Percentiles rank a stretch among this genome's conserved stretches.
These are phyloP conservation scores for Fraxinus platypoda DNA, from an alignment of 305 asterid species.

Conservation along the genomic window DNA sequence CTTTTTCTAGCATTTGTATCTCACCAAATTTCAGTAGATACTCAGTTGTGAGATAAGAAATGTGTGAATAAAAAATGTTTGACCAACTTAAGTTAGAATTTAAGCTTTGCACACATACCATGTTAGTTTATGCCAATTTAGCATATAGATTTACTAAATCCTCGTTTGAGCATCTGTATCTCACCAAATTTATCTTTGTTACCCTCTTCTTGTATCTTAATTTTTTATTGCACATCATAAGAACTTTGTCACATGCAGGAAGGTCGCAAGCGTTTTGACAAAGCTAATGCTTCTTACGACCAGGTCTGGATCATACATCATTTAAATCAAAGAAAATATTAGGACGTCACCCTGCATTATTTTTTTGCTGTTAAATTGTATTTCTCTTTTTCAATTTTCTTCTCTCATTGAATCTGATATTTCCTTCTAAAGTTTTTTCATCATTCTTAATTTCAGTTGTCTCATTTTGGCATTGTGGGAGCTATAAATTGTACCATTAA, in stretches of 20 bases:
- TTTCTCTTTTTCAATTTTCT: neutral
- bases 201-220: constrained; percentile 1
- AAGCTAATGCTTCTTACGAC: constrained; percentile 77
- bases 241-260: constrained; percentile 57
- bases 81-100: neutral
- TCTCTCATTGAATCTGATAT: constrained; percentile 4
- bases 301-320: constrained; percentile 52
- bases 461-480: constrained; percentile 10
- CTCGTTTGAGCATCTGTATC: neutral
- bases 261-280: constrained; percentile 96
- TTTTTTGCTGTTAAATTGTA: neutral
- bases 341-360: neutral
- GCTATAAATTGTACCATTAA: constrained; percentile 14
- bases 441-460: constrained; percentile 5
- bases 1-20: neutral
- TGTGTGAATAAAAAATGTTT: neutral
- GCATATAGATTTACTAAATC: neutral
- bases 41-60: neutral
- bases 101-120: neutral
- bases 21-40: neutral
- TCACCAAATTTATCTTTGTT: neutral
- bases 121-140: neutral
- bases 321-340: constrained; percentile 3
- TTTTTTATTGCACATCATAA: constrained; percentile 28
- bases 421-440: neutral